These are phyloP conservation scores for Dioscorea alata DNA, from an alignment of 106 monocot species.

Conservation along the genomic window DNA sequence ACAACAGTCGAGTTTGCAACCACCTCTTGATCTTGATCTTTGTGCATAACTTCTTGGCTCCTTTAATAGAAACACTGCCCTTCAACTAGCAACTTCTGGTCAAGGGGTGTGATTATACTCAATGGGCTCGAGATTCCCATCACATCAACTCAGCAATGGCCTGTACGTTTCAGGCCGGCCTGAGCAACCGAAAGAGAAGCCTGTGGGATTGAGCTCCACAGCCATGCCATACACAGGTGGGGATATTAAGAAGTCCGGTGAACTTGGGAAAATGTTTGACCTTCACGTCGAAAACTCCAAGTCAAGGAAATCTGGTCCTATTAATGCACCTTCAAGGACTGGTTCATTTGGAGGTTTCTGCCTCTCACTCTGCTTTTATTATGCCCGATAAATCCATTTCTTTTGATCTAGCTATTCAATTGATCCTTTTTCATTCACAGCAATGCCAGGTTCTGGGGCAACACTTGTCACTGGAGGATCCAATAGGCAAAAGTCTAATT, in stretches of 20 bases:
- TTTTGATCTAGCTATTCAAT: conserved; percentile 8
- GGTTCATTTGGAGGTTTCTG: conserved; percentile 10
- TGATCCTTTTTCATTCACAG: conserved; percentile 4
- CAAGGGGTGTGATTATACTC: too few species aligned
- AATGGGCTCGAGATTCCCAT: conserved; percentile 19
- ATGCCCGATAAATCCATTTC: conserved; percentile 1
- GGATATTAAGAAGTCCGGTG: conserved; percentile 16
- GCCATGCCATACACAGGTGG: conserved; percentile 18
- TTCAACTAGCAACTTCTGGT: background rate
- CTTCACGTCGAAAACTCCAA: conserved; percentile 12
- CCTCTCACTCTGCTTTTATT: conserved; percentile 12
- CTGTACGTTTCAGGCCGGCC: conserved; percentile 17
- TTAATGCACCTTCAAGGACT: conserved; percentile 17
- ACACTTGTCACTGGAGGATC: conserved; percentile 4
- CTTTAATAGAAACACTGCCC: too few species aligned
- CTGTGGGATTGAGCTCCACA: conserved; percentile 1
- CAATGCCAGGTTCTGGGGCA: conserved; percentile 1
- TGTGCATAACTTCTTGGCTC: background rate
- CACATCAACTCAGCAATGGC: conserved; percentile 20
- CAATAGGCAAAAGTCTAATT: conserved; percentile 11
- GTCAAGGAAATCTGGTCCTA: conserved; percentile 18
- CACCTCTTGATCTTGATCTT: background rate
- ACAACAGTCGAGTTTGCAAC: background rate
- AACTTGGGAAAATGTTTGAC: conserved; percentile 20
- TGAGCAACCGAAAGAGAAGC: conserved; percentile 15